Base-by-base conservation (phyloP, 768 basidiomycete species). In the Piloderma croceum region DNA sequence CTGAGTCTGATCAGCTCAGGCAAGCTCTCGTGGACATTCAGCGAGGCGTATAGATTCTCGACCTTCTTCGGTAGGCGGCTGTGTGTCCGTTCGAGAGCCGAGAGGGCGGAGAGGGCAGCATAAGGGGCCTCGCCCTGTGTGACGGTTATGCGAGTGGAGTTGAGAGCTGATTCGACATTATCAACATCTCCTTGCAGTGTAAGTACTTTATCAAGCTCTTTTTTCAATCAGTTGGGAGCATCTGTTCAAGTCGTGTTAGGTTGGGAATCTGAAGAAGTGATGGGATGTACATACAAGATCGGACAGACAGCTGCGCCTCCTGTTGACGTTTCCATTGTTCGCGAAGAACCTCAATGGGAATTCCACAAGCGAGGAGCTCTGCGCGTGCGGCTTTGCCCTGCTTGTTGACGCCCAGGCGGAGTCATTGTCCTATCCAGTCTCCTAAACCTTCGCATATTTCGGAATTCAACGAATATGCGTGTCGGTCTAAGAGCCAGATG, bases 401-500 rank as follows among this genome's bases (percentile, higher is more conserved):
- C 0, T 12, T 41, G 6, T 35, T 18, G 0, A 60, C 40, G 0
- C 55, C 55, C 10, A 42, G 41, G 1, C 23, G 29, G 5, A 57
- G 46, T 3, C 53, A 46, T 1, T 52, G 47, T 0, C 41, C 41
- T 5, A 68, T 47, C 64, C 64, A 70, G 3, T 48, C 43, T 0
- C 67, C 63, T 3, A 69, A 55, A 10, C 60, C 56, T 12, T 53
- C 46, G 3, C 44, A 43, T 3, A 58, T 41, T 7, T 63, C 58
- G 0, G 19, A 10, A 0, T 53, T 58, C 15, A 69, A 57, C 2
- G 47, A 49, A 0, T 38, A 34, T 0, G 56, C 52, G 13, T 64
- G 62, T 2, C 54, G 51, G 36, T 69, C 64, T 9, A 70, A 45
- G 0, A 66, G 34, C 58, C 62, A 68, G 1, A 66, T 50, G 2